Percentiles rank a stretch among this genome's conserved stretches.
These are phyloP conservation scores for Emergomyces pasteurianus DNA, from an alignment of 2,329 filamentous ascomycete species.

Conservation along the genomic window DNA sequence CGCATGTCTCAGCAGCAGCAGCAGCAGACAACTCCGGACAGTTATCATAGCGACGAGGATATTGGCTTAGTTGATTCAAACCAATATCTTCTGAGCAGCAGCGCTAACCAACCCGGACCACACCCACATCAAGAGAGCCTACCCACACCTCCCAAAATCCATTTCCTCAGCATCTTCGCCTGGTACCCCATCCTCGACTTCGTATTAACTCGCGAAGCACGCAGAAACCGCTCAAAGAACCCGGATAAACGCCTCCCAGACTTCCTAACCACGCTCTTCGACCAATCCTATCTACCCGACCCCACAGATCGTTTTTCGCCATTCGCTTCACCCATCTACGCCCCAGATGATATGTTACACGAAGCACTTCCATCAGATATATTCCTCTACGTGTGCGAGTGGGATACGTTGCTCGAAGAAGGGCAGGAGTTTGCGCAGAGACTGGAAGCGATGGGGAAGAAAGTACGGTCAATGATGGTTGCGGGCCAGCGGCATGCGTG, in stretches of 20 bases:
- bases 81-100: conserved; percentile 21
- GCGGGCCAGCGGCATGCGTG: conserved; percentile 36
- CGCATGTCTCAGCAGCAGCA: conserved; percentile 3
- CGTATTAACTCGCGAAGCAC: conserved; percentile 46
- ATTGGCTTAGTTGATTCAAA: conserved; percentile 19
- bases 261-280: conserved; percentile 39
- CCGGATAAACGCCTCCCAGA: conserved; percentile 38
- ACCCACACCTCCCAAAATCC: conserved; percentile 25
- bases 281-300: conserved; percentile 36
- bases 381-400: conserved; percentile 52
- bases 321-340: conserved; percentile 47
- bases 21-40: neutral
- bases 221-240: conserved; percentile 43
- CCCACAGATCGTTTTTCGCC: conserved; percentile 41
- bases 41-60: neutral
- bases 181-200: conserved; percentile 55
- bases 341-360: conserved; percentile 41
- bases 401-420: conserved; percentile 55
- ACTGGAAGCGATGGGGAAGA: conserved; percentile 32
- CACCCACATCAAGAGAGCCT: neutral
- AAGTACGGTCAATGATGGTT: conserved; percentile 34
- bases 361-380: conserved; percentile 47
- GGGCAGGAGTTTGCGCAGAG: conserved; percentile 36
- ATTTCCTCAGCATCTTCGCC: conserved; percentile 45
- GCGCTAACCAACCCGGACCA: neutral